Conservation (phyloP, 208 protist genomes). For the Crithidia brevicula region DNA sequence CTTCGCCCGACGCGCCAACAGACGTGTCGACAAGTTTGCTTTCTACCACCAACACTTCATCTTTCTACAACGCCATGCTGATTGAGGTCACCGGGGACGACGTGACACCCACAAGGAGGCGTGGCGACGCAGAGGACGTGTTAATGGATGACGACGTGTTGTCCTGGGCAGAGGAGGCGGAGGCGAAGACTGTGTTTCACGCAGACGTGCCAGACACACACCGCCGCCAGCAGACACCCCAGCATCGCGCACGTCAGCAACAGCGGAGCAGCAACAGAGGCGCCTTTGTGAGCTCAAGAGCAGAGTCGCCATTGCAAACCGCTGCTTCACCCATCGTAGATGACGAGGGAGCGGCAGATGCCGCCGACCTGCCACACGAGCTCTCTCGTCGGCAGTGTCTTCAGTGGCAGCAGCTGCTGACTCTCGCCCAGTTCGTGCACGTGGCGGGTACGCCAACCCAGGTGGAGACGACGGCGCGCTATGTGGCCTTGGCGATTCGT, state of each 20-base stretch:
- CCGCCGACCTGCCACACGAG: no score
- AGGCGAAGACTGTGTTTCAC: slow-evolving; percentile 15
- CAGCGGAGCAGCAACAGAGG: not conserved
- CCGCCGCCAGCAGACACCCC: not conserved
- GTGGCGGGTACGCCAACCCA: slow-evolving; percentile 40
- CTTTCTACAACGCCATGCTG: slow-evolving; percentile 24
- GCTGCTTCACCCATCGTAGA: no score
- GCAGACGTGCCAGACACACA: slow-evolving; percentile 16
- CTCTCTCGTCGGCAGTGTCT: slow-evolving; percentile 19
- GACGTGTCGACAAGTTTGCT: no score
- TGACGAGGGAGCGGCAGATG: no score
- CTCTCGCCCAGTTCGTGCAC: slow-evolving; percentile 48
- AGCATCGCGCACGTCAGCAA: not conserved
- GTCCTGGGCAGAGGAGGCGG: slow-evolving; percentile 16
- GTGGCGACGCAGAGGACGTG: not conserved
- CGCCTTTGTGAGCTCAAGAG: no score
- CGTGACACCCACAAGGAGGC: no score
- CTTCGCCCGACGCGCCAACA: no score
- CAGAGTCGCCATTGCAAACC: no score
- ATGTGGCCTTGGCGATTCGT: slow-evolving; percentile 42
- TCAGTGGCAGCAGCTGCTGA: slow-evolving; percentile 41
- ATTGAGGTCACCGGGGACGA: slow-evolving; percentile 31
- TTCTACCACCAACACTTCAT: not conserved
- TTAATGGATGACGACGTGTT: slow-evolving; percentile 15
- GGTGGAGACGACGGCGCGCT: slow-evolving; percentile 37